phyloP scores from a whole-genome alignment of 2,329 filamentous ascomycete genomes.

The Penicillium sp. region DNA sequence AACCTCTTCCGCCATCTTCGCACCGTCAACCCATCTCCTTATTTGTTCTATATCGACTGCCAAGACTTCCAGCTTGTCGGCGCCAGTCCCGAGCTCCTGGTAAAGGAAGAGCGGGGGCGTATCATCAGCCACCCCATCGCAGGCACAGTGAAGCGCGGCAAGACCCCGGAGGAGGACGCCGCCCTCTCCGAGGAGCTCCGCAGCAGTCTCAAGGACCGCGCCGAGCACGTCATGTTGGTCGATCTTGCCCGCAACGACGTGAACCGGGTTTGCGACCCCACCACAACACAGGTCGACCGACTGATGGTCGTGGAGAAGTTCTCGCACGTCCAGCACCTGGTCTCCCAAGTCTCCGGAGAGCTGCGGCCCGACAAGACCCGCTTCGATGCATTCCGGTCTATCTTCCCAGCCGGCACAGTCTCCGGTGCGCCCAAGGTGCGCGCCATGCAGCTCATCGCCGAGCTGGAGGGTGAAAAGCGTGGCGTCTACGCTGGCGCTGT shows the following conservation, averaged over 20 bases:
- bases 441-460: constrained; percentile 94
- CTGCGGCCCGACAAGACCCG: constrained; percentile 72
- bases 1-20: constrained; percentile 95
- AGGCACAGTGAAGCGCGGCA: constrained; percentile 82
- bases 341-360: constrained; percentile 90
- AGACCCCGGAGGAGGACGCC: constrained; percentile 71
- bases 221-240: constrained; percentile 95
- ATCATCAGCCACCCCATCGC: constrained; percentile 97
- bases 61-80: constrained; percentile 88
- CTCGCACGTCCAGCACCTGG: constrained; percentile 92
- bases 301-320: constrained; percentile 93
- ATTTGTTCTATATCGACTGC: constrained; percentile 93
- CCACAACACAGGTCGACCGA: constrained; percentile 80
- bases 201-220: constrained; percentile 77
- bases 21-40: constrained; percentile 94
- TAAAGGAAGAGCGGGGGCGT: constrained; percentile 75
- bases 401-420: constrained; percentile 94
- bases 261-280: constrained; percentile 86
- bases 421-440: constrained; percentile 90
- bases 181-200: constrained; percentile 66
- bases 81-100: constrained; percentile 85
- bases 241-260: constrained; percentile 94
- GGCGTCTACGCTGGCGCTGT: constrained; percentile 93
- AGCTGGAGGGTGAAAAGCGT: constrained; percentile 86
- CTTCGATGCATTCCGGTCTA: constrained; percentile 90